phyloP scores from a whole-genome alignment of 2,329 filamentous ascomycete genomes.

The Talaromyces albobiverticillius region DNA sequence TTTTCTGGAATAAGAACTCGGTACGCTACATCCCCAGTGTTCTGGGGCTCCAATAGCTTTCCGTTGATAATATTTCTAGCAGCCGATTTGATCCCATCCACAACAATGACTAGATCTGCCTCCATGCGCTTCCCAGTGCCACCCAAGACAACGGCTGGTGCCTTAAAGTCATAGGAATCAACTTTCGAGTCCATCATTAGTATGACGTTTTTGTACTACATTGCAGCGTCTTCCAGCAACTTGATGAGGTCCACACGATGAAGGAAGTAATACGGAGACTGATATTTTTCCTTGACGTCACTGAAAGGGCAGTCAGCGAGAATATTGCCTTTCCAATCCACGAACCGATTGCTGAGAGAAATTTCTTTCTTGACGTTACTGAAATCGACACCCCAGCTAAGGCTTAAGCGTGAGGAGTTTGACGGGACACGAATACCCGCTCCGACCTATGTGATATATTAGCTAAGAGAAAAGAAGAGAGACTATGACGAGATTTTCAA shows the following conservation, averaged over 20 bases:
- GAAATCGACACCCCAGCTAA: conserved; percentile 21
- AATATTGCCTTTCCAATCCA: conserved; percentile 27
- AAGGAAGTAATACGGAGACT: conserved; percentile 29
- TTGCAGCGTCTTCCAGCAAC: conserved; percentile 18
- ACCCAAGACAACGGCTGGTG: conserved; percentile 21
- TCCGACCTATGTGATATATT: conserved; percentile 23
- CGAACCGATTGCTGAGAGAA: conserved; percentile 26
- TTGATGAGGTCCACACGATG: conserved; percentile 30
- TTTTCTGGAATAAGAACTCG: conserved; percentile 25
- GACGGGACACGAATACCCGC: conserved; percentile 31
- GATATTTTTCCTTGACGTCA: conserved; percentile 23
- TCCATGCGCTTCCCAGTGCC: conserved; percentile 18
- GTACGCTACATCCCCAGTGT: conserved; percentile 31
- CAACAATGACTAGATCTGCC: conserved; percentile 26
- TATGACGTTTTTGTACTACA: conserved; percentile 10
- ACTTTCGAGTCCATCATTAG: conserved; percentile 20
- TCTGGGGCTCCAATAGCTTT: conserved; percentile 20
- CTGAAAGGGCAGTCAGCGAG: conserved; percentile 23
- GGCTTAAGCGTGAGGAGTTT: conserved; percentile 15
- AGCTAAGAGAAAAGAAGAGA: too few relatives aligned
- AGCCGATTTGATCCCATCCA: conserved; percentile 29
- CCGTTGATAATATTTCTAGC: conserved; percentile 25
- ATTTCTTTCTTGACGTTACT: conserved; percentile 20
- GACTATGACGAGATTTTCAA: neutral
- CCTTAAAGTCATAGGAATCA: conserved; percentile 23